Percentiles rank a stretch among this genome's conserved stretches.
Conservation (phyloP, 2,329 filamentous ascomycete species). For the Colletotrichum zoysiae region DNA sequence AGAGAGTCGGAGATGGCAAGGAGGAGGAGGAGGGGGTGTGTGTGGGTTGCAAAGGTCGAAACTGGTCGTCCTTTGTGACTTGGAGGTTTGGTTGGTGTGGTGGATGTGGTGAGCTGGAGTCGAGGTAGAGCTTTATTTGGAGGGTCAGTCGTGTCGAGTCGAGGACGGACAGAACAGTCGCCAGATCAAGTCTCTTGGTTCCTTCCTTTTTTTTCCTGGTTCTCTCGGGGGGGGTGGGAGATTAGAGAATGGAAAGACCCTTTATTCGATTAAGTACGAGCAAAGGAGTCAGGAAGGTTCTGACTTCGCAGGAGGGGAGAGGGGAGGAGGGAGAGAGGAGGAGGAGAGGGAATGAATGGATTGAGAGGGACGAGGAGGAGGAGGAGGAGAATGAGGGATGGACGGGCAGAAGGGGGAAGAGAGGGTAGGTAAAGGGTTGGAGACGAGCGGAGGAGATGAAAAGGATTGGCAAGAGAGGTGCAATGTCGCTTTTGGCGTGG, state of each 20-base stretch:
- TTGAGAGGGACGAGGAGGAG: constrained; percentile 52
- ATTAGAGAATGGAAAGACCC: constrained; percentile 43
- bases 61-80: constrained; percentile 14
- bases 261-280: constrained; percentile 44
- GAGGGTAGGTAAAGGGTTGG: constrained; percentile 61
- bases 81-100: constrained; percentile 11
- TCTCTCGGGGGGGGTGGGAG: constrained; percentile 26
- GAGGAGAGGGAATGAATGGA: constrained; percentile 71
- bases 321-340: constrained; percentile 60
- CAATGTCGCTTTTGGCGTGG: constrained; percentile 3
- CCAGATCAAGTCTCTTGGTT: constrained; percentile 42
- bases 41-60: constrained; percentile 24
- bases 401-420: constrained; percentile 52
- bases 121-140: constrained; percentile 22
- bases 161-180: constrained; percentile 42
- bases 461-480: constrained; percentile 64
- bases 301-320: constrained; percentile 49
- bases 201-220: constrained; percentile 43
- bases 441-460: constrained; percentile 66
- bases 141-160: constrained; percentile 16
- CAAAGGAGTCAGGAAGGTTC: constrained; percentile 59
- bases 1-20: constrained; percentile 31
- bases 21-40: background rate
- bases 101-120: constrained; percentile 22
- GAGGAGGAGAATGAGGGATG: constrained; percentile 52